A percentile compares a stretch with the other conserved stretches of the same genome.
phyloP scores from a whole-genome alignment of 2,329 filamentous ascomycete species.

The Diaporthe sp. region DNA sequence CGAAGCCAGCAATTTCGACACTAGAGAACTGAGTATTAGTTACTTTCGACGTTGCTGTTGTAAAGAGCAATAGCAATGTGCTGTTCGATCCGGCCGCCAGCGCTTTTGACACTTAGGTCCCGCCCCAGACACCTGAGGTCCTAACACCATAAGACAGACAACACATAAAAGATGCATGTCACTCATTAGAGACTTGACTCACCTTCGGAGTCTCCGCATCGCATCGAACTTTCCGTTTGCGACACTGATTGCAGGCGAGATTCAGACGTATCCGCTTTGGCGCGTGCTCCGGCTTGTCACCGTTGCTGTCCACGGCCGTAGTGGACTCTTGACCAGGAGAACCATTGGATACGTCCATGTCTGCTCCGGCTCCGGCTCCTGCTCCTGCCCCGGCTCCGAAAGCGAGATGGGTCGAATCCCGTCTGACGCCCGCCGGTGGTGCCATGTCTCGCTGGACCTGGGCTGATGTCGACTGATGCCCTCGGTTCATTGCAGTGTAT shows the following conservation, averaged over 20 bases:
- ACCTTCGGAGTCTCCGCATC: slow-evolving; percentile 47
- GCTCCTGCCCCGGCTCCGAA: slow-evolving; percentile 14
- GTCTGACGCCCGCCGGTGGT: slow-evolving; percentile 9
- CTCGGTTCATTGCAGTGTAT: not conserved
- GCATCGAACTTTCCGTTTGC: slow-evolving; percentile 50
- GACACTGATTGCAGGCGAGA: slow-evolving; percentile 48
- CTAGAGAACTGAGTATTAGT: not conserved
- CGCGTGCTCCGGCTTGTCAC: not conserved
- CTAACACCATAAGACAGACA: not conserved
- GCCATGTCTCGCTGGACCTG: slow-evolving; percentile 3
- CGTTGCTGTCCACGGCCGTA: not conserved
- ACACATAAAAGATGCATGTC: not conserved
- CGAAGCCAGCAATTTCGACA: slow-evolving; percentile 48
- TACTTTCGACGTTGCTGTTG: not conserved
- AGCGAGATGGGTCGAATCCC: slow-evolving; percentile 6
- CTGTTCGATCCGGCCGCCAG: not conserved
- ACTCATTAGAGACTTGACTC: not conserved
- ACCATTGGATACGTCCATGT: slow-evolving; percentile 1
- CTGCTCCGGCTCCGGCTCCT: slow-evolving; percentile 12
- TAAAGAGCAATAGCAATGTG: not conserved
- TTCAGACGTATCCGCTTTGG: slow-evolving; percentile 45
- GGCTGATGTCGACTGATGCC: slow-evolving; percentile 24
- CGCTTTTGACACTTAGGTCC: not conserved
- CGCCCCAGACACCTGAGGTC: too few relatives aligned
- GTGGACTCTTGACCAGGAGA: slow-evolving; percentile 5